Conservation (phyloP, 2,329 filamentous ascomycete genomes). For the Phyllosticta paracitricarpa region DNA sequence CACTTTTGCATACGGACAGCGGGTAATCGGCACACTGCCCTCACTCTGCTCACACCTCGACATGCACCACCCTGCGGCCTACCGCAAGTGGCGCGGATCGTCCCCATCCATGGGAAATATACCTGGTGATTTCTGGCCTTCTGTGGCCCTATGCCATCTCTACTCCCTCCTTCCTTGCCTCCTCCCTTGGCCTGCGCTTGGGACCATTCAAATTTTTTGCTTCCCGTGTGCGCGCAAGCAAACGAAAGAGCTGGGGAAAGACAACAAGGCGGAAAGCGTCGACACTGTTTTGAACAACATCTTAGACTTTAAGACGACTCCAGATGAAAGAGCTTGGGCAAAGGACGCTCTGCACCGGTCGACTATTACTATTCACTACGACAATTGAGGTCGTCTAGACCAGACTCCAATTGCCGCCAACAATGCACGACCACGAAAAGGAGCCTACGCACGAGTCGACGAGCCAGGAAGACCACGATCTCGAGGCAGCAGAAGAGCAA, state of each 20-base stretch:
- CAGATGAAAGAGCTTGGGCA: neutral
- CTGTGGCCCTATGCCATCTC: neutral
- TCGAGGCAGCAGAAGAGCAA: constrained; percentile 1
- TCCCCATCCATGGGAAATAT: neutral
- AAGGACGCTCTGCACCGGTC: neutral
- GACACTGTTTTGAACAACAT: neutral
- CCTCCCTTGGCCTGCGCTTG: neutral
- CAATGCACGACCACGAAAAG: constrained; percentile 4
- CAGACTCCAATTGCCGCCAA: neutral
- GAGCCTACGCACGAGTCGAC: neutral
- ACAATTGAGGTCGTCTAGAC: neutral
- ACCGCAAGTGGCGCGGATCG: neutral
- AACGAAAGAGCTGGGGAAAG: neutral
- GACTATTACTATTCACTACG: neutral
- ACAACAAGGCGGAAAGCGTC: neutral
- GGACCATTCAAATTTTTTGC: neutral
- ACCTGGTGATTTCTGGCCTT: neutral
- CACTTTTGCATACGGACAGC: neutral
- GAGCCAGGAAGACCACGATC: neutral
- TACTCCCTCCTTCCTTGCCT: neutral
- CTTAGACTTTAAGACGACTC: neutral
- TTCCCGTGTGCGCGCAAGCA: neutral
- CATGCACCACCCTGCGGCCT: neutral
- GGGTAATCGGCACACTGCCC: constrained; percentile 4
- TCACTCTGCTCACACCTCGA: neutral